A percentile compares a stretch with the other conserved stretches of the same genome.
These are phyloP conservation scores for Cystobasidiopsis lactophilus DNA, from an alignment of 768 basidiomycete species.

Conservation along the genomic window DNA sequence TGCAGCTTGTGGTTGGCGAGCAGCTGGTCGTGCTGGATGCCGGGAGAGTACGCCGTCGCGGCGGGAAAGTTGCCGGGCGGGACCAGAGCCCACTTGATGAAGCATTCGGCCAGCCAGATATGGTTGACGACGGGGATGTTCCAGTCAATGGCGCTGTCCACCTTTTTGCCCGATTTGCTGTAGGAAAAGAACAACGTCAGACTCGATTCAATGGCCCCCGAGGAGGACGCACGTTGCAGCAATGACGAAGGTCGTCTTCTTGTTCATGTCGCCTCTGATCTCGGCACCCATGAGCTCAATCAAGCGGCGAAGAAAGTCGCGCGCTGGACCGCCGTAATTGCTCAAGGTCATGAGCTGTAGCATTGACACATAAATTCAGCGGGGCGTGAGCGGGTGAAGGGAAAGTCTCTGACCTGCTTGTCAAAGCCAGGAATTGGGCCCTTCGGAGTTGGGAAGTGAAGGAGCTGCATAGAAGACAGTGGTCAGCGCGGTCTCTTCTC, in stretches of 20 bases:
- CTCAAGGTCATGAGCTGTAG: background rate
- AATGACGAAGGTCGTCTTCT: conserved; percentile 53
- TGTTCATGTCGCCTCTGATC: conserved; percentile 64
- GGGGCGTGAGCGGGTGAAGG: background rate
- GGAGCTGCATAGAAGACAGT: conserved; percentile 32
- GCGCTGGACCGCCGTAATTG: conserved; percentile 41
- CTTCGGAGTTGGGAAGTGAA: conserved; percentile 64
- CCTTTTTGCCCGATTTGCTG: conserved; percentile 34
- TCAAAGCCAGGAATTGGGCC: conserved; percentile 38
- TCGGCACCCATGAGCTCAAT: conserved; percentile 52
- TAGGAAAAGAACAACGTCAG: conserved; percentile 11
- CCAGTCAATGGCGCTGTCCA: conserved; percentile 52
- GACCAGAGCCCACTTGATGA: conserved; percentile 37
- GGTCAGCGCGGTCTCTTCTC: conserved; percentile 42
- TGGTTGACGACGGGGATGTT: conserved; percentile 72
- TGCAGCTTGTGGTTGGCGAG: conserved; percentile 3
- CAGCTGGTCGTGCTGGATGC: conserved; percentile 14
- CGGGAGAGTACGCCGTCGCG: conserved; percentile 9
- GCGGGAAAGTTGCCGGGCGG: background rate
- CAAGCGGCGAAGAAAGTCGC: conserved; percentile 71
- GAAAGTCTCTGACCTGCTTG: conserved; percentile 31
- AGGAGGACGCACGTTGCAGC: conserved; percentile 47
- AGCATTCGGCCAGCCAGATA: conserved; percentile 76
- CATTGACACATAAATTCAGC: too few species aligned
- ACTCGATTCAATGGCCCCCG: background rate